Evolutionary conservation across 2,329 filamentous ascomycete species (phyloP), one percentile per base, ranked within the genome.

Genomic region (Pochonia chlamydosporia): DNA sequence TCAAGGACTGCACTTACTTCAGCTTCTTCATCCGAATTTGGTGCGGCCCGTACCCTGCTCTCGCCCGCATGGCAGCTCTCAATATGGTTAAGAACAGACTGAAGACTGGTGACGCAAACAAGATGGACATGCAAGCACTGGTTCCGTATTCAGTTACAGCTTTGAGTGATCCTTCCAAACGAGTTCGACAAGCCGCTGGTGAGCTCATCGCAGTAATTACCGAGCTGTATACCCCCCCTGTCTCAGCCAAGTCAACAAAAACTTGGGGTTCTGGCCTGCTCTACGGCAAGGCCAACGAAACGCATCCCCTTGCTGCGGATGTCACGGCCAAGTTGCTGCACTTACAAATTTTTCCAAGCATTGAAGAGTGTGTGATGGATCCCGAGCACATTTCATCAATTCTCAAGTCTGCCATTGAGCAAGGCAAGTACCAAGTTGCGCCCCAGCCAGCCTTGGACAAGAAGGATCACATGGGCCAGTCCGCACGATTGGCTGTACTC

Each of bases 321-420:
- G 76, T 84, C 46, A 70, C 71, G 2, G 69, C 75, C 37, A 82
- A 79, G 49, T 66, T 95, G 18, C 60, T 93, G 1, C 75, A 80
- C 18, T 73, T 79, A 18, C 74, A 86, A 31, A 67, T 96, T n/a
- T 64, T 89, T 18, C 88, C 88, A 1, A 79, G 78, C 2, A 68
- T 96, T 9, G 91, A 96, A 65, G 93, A 96, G 65, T 95, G 85
- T 58, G 76, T 92, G 3, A 79, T 96, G 54, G 90, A 97, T 60
- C 71, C 81, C 4, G 79, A 77, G 24, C 84, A 93, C 51, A 74
- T 96, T 39, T 70, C 76, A 23, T 78, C 79, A 18, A 76, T 84
- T 3, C 63, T 96, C 5, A 68, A 68, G 40, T 56, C 60, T 5
- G 56, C 60, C 10, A 63, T 71, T 43, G 67, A 69, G 51, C 63